Evolutionary conservation across 2,329 filamentous ascomycete species (phyloP).

Genomic region (Verticillium tricorpus): DNA sequence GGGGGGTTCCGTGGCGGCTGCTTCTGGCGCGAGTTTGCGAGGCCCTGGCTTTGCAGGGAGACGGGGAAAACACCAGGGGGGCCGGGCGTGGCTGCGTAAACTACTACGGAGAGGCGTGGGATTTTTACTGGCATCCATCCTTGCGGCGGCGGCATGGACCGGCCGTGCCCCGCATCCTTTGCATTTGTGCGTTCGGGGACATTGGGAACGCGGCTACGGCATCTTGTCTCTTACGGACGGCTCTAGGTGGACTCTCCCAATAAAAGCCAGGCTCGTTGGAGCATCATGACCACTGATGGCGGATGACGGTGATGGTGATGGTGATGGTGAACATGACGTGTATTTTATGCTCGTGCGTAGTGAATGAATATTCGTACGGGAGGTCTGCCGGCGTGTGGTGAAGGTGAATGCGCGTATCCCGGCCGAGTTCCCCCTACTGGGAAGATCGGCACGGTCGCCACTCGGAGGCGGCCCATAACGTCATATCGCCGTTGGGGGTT

Average conservation of each 20-base stretch:
- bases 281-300: constrained; percentile 11
- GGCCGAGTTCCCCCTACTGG: not conserved
- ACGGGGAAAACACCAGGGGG: constrained; percentile 9
- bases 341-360: not conserved
- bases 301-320: not conserved
- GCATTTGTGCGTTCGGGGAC: constrained; percentile 41
- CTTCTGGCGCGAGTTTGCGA: constrained; percentile 13
- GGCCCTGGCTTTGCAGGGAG: constrained; percentile 14
- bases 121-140: constrained; percentile 4
- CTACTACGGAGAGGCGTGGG: constrained; percentile 5
- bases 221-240: constrained; percentile 15
- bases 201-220: constrained; percentile 38
- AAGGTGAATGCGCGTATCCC: not conserved
- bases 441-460: not conserved
- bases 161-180: constrained; percentile 16
- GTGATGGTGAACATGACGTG: not conserved
- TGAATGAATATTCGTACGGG: not conserved
- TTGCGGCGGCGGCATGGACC: constrained; percentile 1
- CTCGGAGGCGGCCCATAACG: not conserved
- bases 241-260: constrained; percentile 25
- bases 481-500: not conserved
- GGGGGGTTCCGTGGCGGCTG: constrained; percentile 1
- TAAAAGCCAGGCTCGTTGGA: constrained; percentile 33
- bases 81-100: constrained; percentile 1
- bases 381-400: not conserved